Evolutionary conservation across 225 moss, liverwort and hornwort species (phyloP), one percentile per base, ranked within the genome.

Genomic region (Takakia lepidozioides): DNA sequence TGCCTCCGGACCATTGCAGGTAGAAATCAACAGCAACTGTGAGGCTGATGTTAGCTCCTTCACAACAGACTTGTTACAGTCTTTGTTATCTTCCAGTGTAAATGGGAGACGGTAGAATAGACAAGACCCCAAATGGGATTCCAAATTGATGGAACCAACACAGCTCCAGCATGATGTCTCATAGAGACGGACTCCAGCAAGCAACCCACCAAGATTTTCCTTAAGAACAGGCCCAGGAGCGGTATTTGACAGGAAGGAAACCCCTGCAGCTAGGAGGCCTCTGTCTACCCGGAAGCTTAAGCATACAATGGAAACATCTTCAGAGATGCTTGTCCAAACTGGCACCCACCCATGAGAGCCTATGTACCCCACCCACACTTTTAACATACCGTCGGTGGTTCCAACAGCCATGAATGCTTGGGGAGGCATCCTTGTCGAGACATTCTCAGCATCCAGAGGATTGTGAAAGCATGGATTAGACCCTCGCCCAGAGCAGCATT

Each of bases 241-340:
- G 17, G 49, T 36, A 15, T 47, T 52, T 10, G 32, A 40, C 47
- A 39, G 37, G 19, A 46, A 52, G 0, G 75, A 70, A 5, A 58
- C 55, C 2, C 57, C 66, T 21, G 56, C 56, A 3, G 67, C 76
- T 32, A 67, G 56, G 35, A 76, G 52, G 7, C 58, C 61, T 5
- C 71, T 66, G 25, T 76, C 76, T 24, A 63, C 65, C 48, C 66
- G 37, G 30, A 70, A 76, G 41, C 63, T 66, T 5, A 71, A 54
- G 43, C 71, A 71, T 8, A 51, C 56, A 51, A 76, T 56, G 6
- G 67, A 67, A 0, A 36, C 56, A 44, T 48, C 56, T 28, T 39
- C 2, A 18, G 32, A 68, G 23, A 57, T 24, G 25, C 2, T 59
- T 47, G 23, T 29, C 65, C 53, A 83, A 39, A 56, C 46, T 7